Percentiles rank a stretch among this genome's conserved stretches.
These are phyloP conservation scores for Leccinum pellstonianum DNA, from an alignment of 768 basidiomycete genomes.

Conservation along the genomic window DNA sequence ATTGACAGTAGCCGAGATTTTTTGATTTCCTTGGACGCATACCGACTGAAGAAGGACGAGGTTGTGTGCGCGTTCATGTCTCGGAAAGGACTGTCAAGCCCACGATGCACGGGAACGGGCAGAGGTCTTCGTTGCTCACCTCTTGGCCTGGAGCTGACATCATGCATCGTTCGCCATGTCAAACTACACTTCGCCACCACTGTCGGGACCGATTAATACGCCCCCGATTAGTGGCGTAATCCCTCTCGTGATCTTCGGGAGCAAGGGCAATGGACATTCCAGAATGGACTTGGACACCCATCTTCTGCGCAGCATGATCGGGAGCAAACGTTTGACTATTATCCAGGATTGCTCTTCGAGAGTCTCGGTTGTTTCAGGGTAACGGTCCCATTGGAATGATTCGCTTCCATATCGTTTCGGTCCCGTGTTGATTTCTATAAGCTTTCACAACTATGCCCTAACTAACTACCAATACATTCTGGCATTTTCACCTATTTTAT, in stretches of 20 bases:
- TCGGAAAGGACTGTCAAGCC: constrained; percentile 37
- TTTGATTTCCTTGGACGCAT: constrained; percentile 73
- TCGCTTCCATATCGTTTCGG: background rate
- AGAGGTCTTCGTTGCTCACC: constrained; percentile 20
- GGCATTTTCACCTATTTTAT: background rate
- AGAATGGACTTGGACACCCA: constrained; percentile 25
- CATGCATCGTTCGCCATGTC: constrained; percentile 24
- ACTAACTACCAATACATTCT: background rate
- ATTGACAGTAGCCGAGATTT: constrained; percentile 60
- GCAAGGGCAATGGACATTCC: constrained; percentile 40
- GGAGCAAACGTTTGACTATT: constrained; percentile 32
- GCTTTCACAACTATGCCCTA: constrained; percentile 13
- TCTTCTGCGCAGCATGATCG: constrained; percentile 28
- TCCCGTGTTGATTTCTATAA: constrained; percentile 4
- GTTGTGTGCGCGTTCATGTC: constrained; percentile 71
- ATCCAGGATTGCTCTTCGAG: constrained; percentile 26
- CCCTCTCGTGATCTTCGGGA: constrained; percentile 56
- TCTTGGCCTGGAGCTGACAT: constrained; percentile 27
- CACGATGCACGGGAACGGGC: constrained; percentile 14
- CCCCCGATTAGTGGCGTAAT: constrained; percentile 36
- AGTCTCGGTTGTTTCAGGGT: constrained; percentile 1
- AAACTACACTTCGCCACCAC: constrained; percentile 11
- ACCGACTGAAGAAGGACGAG: constrained; percentile 63
- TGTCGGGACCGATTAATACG: constrained; percentile 38
- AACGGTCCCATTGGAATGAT: background rate